Percentiles rank a stretch among this genome's conserved stretches.
These are phyloP conservation scores for Sphenostylis stenocarpa DNA, from an alignment of 306 rosid species.

Conservation along the genomic window DNA sequence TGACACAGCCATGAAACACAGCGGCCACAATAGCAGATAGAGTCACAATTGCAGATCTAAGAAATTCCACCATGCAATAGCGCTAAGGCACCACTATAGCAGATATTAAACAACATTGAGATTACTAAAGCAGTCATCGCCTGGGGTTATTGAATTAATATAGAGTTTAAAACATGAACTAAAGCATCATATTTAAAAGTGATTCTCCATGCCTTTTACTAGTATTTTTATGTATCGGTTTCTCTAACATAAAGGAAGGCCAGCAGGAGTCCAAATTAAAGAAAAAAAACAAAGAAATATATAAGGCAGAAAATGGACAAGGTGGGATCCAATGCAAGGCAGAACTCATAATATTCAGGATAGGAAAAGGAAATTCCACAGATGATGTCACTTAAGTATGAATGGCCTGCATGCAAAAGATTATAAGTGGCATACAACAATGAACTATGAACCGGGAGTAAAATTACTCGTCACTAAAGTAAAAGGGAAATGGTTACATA, in stretches of 20 bases:
- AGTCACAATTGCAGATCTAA: too few species aligned
- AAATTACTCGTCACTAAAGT: background rate
- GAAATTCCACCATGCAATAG: too few species aligned
- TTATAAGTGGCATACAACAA: conserved; percentile 13
- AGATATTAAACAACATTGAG: too few species aligned
- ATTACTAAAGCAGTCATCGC: background rate
- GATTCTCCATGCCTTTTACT: background rate
- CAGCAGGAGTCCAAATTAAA: background rate
- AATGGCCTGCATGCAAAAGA: background rate
- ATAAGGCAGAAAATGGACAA: background rate
- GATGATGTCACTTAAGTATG: conserved; percentile 1
- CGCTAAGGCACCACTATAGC: too few species aligned
- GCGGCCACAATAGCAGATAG: too few species aligned
- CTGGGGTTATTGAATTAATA: conserved; percentile 21
- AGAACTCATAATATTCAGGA: background rate
- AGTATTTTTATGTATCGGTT: background rate
- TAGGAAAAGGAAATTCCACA: conserved; percentile 5
- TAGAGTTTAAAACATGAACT: background rate
- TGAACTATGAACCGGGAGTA: conserved; percentile 2
- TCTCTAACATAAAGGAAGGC: background rate
- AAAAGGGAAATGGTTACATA: background rate
- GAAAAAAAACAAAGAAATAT: background rate
- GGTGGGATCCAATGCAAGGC: background rate
- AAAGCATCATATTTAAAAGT: background rate
- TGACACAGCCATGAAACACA: too few species aligned